These are phyloP conservation scores for Aspergillus egyptiacus DNA, from an alignment of 495 filamentous ascomycete species.

Conservation along the genomic window DNA sequence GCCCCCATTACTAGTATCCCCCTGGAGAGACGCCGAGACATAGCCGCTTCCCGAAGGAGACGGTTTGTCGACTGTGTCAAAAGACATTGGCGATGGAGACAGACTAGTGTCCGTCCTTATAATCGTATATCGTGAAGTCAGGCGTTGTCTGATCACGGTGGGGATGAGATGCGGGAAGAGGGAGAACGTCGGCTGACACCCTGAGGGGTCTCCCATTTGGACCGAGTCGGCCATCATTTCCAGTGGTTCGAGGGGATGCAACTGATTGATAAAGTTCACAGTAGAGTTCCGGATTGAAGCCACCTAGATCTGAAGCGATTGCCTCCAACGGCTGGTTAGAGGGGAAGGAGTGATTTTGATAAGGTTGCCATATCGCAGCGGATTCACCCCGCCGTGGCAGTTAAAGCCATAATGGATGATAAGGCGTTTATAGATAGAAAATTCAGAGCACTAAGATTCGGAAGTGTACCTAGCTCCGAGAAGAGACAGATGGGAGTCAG, in stretches of 20 bases:
- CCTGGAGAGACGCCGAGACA: neutral
- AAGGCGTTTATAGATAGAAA: neutral
- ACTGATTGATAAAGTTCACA: too few species aligned
- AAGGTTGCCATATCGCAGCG: conserved; percentile 4
- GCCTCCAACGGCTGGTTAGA: neutral
- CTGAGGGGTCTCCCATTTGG: conserved; percentile 7
- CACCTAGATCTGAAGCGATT: neutral
- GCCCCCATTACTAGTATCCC: conserved; percentile 1
- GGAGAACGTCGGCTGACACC: conserved; percentile 9
- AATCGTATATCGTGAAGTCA: conserved; percentile 17
- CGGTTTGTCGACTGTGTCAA: neutral
- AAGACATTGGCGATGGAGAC: neutral
- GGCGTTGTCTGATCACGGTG: conserved; percentile 29
- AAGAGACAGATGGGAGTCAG: conserved; percentile 2
- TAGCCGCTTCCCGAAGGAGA: conserved; percentile 4
- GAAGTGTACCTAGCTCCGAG: too few species aligned
- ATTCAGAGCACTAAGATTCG: too few species aligned
- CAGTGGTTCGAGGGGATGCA: too few species aligned
- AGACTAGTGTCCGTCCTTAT: neutral
- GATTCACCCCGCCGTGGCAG: conserved; percentile 6
- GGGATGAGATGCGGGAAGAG: conserved; percentile 27
- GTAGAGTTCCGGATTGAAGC: neutral
- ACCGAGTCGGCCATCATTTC: conserved; percentile 11
- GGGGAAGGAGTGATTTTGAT: neutral
- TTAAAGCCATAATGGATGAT: neutral